A percentile compares a stretch with the other conserved stretches of the same genome.
These are phyloP conservation scores for Trypanosoma vivax DNA, from an alignment of 208 protist genomes.

Conservation along the genomic window DNA sequence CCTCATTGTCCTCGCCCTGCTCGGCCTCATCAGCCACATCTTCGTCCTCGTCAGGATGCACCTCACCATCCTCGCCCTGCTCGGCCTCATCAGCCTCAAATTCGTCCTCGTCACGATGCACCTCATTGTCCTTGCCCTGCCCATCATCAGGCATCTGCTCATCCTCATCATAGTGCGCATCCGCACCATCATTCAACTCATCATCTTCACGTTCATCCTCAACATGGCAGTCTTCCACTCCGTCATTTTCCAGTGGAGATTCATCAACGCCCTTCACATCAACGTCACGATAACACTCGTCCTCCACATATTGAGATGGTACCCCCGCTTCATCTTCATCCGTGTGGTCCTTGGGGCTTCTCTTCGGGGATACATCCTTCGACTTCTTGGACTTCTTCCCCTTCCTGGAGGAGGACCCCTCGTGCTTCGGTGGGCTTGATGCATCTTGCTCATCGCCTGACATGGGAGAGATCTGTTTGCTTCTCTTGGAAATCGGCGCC, in stretches of 20 bases:
- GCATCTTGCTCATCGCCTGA: too few relatives aligned
- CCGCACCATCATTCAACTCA: constrained; percentile 4
- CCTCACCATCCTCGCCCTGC: too few relatives aligned
- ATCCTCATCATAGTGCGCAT: constrained; percentile 3
- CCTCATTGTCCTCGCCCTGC: neutral
- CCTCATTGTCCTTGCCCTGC: constrained; percentile 1
- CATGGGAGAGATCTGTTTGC: too few relatives aligned
- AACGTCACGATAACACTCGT: neutral
- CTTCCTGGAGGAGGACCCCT: too few relatives aligned
- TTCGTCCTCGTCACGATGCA: neutral
- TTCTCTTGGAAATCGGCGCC: too few relatives aligned
- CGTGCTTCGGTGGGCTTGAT: too few relatives aligned
- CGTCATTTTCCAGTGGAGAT: neutral
- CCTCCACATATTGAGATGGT: neutral
- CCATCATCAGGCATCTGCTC: constrained; percentile 8
- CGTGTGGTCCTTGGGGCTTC: too few relatives aligned
- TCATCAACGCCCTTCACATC: neutral
- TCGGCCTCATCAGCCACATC: constrained; percentile 4
- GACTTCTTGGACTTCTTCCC: too few relatives aligned
- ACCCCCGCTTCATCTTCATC: too few relatives aligned
- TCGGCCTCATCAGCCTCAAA: neutral
- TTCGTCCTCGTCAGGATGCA: too few relatives aligned
- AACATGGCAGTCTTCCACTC: constrained; percentile 1
- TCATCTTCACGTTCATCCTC: neutral
- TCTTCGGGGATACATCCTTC: too few relatives aligned